Evolutionary conservation across 805 yeast genomes (phyloP), one percentile per base, ranked within the genome.

Genomic region (Wickerhamomyces ciferrii): DNA sequence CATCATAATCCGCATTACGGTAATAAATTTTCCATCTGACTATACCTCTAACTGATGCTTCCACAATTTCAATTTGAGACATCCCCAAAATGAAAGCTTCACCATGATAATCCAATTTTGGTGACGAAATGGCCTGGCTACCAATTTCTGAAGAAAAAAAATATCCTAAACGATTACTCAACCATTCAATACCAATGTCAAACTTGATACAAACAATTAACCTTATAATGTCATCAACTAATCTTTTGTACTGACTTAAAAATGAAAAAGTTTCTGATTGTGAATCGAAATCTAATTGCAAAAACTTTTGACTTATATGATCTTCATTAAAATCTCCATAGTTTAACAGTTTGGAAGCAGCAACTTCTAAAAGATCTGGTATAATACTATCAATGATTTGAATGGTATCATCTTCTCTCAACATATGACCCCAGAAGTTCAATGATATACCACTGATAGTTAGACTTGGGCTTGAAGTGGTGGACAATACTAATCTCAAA

Each of bases 1-100:
- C 82, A 43, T 78, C 73, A 48, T 69, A 72, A 41, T 68, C 71
- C 5, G 71, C 75, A 7, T 81, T 79, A 32, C 66, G 75, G 56
- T 88, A 90, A 97, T 97, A 92, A 17, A 89, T 81, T 56, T 88
- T 81, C 99, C 99, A 95, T 60, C 99, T 78, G 13, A 94, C 83
- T 21, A 95, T 84, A 34, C 98, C 99, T 49, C 96, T 78, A 31
- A 94, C 79, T 54, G 95, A 84, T 32, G 96, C 84, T 64, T 92
- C 98, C 24, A 90, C 87, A 23, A 90, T 80, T 59, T 82, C 83
- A 50, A 94, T 81, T 61, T 90, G 97, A 0, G 96, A 79, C 44
- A 83, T 76, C 0, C 96, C 94, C 49, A 81, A 76, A 39, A 85
- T 75, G 59, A 79, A 87, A 5, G 96, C 85, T 48, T 84, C 85